Percentiles rank a stretch among this genome's conserved stretches.
Conservation (phyloP, 139 green algal genomes). For the Coelastrella sp. region DNA sequence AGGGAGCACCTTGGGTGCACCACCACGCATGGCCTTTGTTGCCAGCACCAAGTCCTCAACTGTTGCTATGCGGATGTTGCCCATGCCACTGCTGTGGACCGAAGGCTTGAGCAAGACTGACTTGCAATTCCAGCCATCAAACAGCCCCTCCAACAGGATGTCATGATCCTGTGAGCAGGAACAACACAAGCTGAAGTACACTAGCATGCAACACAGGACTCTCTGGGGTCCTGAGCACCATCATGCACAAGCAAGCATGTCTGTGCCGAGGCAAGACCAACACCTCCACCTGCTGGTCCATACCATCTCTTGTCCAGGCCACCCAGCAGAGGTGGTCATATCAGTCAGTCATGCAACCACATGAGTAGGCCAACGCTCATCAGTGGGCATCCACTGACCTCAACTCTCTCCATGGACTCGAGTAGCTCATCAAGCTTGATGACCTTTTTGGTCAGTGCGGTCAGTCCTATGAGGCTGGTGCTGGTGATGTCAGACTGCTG, state of each 20-base stretch:
- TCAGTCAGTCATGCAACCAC: too few species aligned
- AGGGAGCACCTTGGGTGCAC: conserved; percentile 24
- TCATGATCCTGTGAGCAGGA: conserved; percentile 7
- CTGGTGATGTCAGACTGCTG: neutral
- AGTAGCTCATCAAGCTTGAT: conserved; percentile 33
- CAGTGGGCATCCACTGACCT: neutral
- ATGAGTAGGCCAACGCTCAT: neutral
- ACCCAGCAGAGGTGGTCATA: too few species aligned
- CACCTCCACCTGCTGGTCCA: too few species aligned
- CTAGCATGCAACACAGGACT: too few species aligned
- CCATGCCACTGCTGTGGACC: conserved; percentile 36
- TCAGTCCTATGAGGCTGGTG: conserved; percentile 5
- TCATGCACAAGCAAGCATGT: too few species aligned
- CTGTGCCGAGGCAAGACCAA: too few species aligned
- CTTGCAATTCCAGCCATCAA: conserved; percentile 17
- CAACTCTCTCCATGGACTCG: neutral
- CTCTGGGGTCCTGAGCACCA: too few species aligned
- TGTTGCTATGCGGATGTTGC: conserved; percentile 52
- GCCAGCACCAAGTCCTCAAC: conserved; percentile 50
- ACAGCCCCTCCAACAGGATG: neutral
- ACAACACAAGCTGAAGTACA: neutral
- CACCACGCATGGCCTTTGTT: conserved; percentile 13
- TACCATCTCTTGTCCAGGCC: too few species aligned
- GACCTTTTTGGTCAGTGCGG: conserved; percentile 12
- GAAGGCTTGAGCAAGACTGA: neutral